Base-by-base conservation (phyloP, 164 flowering plant genomes). In the Nymphaea thermarum region DNA sequence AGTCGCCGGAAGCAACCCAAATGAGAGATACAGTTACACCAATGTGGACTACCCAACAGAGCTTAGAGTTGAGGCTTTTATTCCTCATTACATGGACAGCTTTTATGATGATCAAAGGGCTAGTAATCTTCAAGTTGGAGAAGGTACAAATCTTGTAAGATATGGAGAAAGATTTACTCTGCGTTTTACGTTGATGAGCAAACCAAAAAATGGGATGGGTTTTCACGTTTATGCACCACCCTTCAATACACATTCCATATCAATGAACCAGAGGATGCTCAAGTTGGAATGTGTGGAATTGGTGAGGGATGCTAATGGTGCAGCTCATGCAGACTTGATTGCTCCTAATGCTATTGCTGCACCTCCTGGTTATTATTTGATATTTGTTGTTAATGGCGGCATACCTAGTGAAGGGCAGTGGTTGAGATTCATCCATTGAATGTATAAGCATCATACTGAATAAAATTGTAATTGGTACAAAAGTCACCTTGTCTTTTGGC, bases 251-350 rank as follows among this genome's bases (percentile, higher is more conserved):
- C 92, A 89, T 64, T 80, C 87, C 1, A 2, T 80, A 0, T 79
- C 90, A 2, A 87, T 86, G 92, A 83, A 85, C 60, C 96, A 89
- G 70, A 85, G 92, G 78, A 64, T 89, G 90, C 43, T 89, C 79
- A 78, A 65, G 73, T 79, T 87, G 14, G 77, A 77, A 74, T 66
- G 76, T 78, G 76, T n/a, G 63, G 69, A 70, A 0, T 64, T 83
- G 70, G 71, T 42, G 60, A 77, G 78, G 65, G 15, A 18, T 7
- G 63, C 62, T 1, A 78, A 41, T 61, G 88, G 85, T 5, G 73
- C 67, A 78, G 57, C 77, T 12, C 77, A 4, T 62, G 89, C 82
- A 11, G 63, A 66, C n/a, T 43, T 87, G 63, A 82, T 74, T 69
- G 87, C 89, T 66, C 96, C 93, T 59, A 82, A 86, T 2, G 76